Conservation (phyloP, 306 rosid species). For the Fragaria ananassa region DNA sequence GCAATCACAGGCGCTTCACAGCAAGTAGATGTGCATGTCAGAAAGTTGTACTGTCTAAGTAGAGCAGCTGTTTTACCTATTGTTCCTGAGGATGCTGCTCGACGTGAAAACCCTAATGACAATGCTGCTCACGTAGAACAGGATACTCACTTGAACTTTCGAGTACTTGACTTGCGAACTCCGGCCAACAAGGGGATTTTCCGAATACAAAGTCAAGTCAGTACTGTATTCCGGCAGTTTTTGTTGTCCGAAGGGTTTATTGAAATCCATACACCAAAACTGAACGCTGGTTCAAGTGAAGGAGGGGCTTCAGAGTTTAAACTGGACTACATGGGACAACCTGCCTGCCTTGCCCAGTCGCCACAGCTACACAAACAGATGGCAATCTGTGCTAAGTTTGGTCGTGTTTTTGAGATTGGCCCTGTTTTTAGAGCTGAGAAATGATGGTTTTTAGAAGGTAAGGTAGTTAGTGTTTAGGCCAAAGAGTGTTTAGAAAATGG, state of each 20-base stretch:
- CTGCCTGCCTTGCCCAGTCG: conserved; percentile 90
- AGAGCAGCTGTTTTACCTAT: conserved; percentile 68
- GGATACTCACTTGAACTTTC: conserved; percentile 65
- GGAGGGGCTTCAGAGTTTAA: conserved; percentile 93
- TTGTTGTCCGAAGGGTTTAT: conserved; percentile 40
- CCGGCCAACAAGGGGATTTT: conserved; percentile 80
- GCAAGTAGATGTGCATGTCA: conserved; percentile 88
- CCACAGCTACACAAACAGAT: conserved; percentile 97
- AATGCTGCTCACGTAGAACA: conserved; percentile 54
- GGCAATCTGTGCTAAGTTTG: conserved; percentile 74
- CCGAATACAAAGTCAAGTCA: conserved; percentile 58
- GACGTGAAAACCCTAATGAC: conserved; percentile 40
- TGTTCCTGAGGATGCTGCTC: conserved; percentile 73
- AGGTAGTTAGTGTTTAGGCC: too few relatives aligned
- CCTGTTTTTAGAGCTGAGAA: conserved; percentile 87
- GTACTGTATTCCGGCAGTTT: conserved; percentile 53
- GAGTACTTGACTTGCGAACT: conserved; percentile 72
- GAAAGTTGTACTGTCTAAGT: conserved; percentile 57
- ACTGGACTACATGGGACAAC: conserved; percentile 73
- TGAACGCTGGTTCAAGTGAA: conserved; percentile 87
- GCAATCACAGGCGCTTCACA: conserved; percentile 75
- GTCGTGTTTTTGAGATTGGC: conserved; percentile 86
- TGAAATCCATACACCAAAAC: conserved; percentile 82
- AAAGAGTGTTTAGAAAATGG: too few relatives aligned
- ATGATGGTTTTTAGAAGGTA: too few relatives aligned